phyloP scores from a whole-genome alignment of 768 basidiomycete genomes.

The Mycena rebaudengoi region DNA sequence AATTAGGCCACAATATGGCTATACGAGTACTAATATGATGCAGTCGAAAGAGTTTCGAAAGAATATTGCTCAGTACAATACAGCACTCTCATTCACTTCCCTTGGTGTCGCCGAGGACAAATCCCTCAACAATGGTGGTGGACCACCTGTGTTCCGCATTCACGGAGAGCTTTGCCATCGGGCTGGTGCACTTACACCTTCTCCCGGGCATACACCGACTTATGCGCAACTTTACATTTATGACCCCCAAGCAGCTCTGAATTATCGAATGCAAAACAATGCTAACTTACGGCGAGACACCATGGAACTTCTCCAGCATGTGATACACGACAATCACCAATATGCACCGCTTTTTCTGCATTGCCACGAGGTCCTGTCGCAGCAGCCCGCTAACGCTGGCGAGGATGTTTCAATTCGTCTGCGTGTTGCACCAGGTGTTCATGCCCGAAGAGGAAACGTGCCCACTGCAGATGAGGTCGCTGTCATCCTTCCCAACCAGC shows the following conservation, averaged over 20 bases:
- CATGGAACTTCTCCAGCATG: conserved; percentile 25
- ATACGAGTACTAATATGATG: too few relatives aligned
- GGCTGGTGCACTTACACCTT: conserved; percentile 37
- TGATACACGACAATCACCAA: conserved; percentile 3
- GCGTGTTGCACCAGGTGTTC: conserved; percentile 16
- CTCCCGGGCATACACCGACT: conserved; percentile 9
- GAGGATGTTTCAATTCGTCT: conserved; percentile 30
- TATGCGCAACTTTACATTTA: conserved; percentile 50
- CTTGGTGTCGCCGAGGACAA: conserved; percentile 37
- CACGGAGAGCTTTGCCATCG: conserved; percentile 43
- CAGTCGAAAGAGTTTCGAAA: conserved; percentile 34
- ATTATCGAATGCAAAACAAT: conserved; percentile 26
- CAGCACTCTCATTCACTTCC: conserved; percentile 46
- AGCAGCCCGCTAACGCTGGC: background rate
- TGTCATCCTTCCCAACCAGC: background rate
- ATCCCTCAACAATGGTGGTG: conserved; percentile 25
- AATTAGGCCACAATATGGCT: too few relatives aligned
- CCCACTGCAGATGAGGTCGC: conserved; percentile 29
- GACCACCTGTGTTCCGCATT: conserved; percentile 36
- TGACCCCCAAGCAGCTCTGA: conserved; percentile 38
- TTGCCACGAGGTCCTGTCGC: conserved; percentile 31
- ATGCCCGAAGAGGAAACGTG: conserved; percentile 44
- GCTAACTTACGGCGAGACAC: background rate
- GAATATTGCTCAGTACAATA: conserved; percentile 46
- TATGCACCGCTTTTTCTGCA: conserved; percentile 29